phyloP scores from a whole-genome alignment of 2,329 filamentous ascomycete genomes.

The Exophiala bonariae region DNA sequence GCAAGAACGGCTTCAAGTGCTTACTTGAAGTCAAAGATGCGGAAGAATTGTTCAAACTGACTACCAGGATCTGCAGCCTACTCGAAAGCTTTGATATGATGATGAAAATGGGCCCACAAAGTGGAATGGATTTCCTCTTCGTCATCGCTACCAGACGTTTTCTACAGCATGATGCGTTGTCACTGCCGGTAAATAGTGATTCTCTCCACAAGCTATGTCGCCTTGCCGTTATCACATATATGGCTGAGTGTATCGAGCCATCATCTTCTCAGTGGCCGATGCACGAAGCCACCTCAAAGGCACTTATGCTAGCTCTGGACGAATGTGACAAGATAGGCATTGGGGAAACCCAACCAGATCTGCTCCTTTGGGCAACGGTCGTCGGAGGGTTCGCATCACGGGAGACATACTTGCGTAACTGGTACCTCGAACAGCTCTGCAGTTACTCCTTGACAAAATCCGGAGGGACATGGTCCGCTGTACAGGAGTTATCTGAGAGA shows the following conservation, averaged over 20 bases:
- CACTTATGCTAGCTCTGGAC: conserved; percentile 25
- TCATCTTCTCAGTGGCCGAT: conserved; percentile 3
- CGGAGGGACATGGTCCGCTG: conserved; percentile 2
- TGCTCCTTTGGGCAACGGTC: conserved; percentile 36
- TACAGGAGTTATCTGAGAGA: neutral
- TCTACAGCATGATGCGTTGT: conserved; percentile 13
- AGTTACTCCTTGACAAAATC: neutral
- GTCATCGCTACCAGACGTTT: conserved; percentile 12
- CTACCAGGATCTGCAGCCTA: conserved; percentile 3
- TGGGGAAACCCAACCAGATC: conserved; percentile 30
- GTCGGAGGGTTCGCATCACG: conserved; percentile 38
- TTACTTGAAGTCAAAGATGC: conserved; percentile 1
- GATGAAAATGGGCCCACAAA: neutral
- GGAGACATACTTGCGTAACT: conserved; percentile 3
- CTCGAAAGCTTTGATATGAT: conserved; percentile 7
- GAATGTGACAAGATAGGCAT: conserved; percentile 23
- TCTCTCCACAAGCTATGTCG: conserved; percentile 10
- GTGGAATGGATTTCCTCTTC: conserved; percentile 10
- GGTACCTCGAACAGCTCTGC: conserved; percentile 12
- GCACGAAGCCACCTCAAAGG: conserved; percentile 6
- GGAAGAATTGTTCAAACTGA: neutral
- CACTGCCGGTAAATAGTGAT: conserved; percentile 2
- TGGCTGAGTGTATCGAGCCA: conserved; percentile 17
- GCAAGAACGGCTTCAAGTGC: conserved; percentile 4
- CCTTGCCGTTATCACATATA: conserved; percentile 9